phyloP scores from a whole-genome alignment of 169 alveolate species.

The Plasmodium inui region DNA sequence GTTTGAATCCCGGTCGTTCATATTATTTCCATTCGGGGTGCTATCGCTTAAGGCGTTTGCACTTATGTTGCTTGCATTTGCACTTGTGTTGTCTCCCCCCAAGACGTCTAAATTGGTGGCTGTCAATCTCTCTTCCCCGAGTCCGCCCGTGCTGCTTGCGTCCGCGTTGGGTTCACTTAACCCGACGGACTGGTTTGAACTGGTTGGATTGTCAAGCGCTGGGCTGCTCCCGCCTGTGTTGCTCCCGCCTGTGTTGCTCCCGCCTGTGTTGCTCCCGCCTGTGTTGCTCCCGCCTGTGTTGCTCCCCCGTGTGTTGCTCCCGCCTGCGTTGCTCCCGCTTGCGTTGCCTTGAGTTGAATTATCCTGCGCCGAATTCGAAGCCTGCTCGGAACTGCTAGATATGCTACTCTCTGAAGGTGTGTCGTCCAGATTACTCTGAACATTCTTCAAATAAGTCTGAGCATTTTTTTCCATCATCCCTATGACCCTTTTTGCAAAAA shows the following conservation, averaged over 20 bases:
- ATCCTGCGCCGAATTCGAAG: not conserved
- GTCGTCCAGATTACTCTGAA: conserved; percentile 27
- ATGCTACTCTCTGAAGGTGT: conserved; percentile 4
- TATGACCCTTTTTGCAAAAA: conserved; percentile 85
- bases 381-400: not conserved
- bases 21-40: not conserved
- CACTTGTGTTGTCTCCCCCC: not conserved
- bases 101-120: not conserved
- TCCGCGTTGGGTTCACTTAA: not conserved
- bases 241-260: no score
- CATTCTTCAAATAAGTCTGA: conserved; percentile 55
- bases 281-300: not conserved
- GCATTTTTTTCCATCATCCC: conserved; percentile 88
- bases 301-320: no score
- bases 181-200: not conserved
- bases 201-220: not conserved
- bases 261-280: no score
- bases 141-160: not conserved
- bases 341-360: not conserved
- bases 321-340: not conserved
- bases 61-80: not conserved
- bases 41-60: not conserved
- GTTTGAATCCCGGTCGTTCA: conserved; percentile 1
- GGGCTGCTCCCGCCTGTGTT: not conserved
- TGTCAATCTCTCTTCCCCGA: not conserved